Evolutionary conservation across 257 asterid genomes (phyloP).

Genomic region (Scutellaria galericulata): DNA sequence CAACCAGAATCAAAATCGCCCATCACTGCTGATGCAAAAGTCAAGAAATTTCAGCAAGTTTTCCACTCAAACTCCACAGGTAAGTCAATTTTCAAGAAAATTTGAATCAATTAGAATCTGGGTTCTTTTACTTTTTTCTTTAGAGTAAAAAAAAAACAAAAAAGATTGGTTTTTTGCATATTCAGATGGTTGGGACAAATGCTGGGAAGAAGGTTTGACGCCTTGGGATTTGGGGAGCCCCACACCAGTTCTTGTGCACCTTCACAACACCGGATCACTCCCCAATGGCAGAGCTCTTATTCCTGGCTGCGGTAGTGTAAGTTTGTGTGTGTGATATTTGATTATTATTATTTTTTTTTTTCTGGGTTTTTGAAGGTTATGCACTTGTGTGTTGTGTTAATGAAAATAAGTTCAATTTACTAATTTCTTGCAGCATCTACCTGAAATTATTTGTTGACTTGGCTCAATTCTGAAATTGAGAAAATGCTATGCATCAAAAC

Average conservation of each 20-base stretch:
- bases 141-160: not conserved
- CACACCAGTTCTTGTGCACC: slow-evolving; percentile 78
- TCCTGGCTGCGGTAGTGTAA: slow-evolving; percentile 93
- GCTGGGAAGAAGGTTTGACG: slow-evolving; percentile 78
- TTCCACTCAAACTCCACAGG: slow-evolving; percentile 53
- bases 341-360: not conserved
- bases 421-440: not conserved
- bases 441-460: not conserved
- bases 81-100: slow-evolving; percentile 35
- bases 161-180: not conserved
- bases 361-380: not conserved
- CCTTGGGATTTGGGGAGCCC: slow-evolving; percentile 94
- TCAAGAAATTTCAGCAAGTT: slow-evolving; percentile 50
- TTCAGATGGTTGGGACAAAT: slow-evolving; percentile 78
- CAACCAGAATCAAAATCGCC: slow-evolving; percentile 17
- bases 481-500: not conserved
- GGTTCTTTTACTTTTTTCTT: not conserved
- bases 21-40: slow-evolving; percentile 29
- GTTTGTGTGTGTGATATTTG: slow-evolving; percentile 15
- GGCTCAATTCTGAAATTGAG: not conserved
- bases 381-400: not conserved
- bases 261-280: slow-evolving; percentile 60
- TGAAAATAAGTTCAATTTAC: no score
- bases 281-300: slow-evolving; percentile 80
- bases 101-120: not conserved